Base-by-base conservation (phyloP, 352 stramenopile species). In the Peronospora tabacina region DNA sequence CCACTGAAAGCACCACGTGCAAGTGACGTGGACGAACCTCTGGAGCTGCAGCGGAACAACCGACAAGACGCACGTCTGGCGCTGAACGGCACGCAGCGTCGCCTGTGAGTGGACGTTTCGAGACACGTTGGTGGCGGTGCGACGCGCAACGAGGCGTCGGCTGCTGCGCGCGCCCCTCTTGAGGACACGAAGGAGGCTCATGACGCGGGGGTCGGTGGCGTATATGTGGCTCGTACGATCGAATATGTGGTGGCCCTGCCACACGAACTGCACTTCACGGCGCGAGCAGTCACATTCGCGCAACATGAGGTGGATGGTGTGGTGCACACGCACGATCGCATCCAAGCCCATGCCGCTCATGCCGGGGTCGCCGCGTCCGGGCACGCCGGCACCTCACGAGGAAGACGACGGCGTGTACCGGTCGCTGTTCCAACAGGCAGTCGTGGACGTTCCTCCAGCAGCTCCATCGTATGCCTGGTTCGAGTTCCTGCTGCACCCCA, bases 401-500 rank as follows among this genome's bases (percentile, higher is more conserved):
- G 59, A 79, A 13, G 67, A 81, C 55, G 74, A 85, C 49, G 78
- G 81, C 51, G 73, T 89, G 44, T 92, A 92, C 55, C 81, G 78
- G 46, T 90, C 78, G 1, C 60, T 92, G 40, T 92, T 92, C 57
- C 81, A 92, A 63, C 81, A 92, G 44, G 78, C 81, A 11, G 54
- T 85, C 17, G 66, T 92, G 12, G 77, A 89, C 34, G 71, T 92
- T 29, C 81, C 80, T 0, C 71, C 76, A 0, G 63, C 61, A 0
- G 72, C 76, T 12, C 77, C 78, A 7, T 84, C 80, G 2, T 87
- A 87, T 51, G 73, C 80, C 35, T 92, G 81, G 81, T 90, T 90
- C 44, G 78, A 92, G 61, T 92, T 92, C 52, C 46, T 92, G n/a
- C 68, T 92, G 29, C 75, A 89, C 34, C 79, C 79, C 5, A 70